Conservation (phyloP, 2,329 filamentous ascomycete genomes). For the Colletotrichum destructivum region DNA sequence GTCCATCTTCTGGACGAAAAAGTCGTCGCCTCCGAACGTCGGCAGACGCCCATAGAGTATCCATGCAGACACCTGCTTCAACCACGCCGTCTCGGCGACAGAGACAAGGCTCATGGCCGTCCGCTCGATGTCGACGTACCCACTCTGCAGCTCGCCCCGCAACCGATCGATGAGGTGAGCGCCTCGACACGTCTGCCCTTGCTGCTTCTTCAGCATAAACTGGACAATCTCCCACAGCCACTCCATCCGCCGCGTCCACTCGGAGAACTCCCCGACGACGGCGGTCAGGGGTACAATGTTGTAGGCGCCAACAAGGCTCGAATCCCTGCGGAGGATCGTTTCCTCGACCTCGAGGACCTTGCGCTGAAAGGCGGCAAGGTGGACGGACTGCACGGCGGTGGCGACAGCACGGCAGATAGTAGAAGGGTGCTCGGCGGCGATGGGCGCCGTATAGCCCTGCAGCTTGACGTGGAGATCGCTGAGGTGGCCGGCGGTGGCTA, state of each 20-base stretch:
- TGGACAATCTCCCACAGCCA: constrained; percentile 85
- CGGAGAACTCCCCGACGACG: constrained; percentile 87
- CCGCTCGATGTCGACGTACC: constrained; percentile 88
- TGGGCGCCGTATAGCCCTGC: constrained; percentile 75
- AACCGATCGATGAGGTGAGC: constrained; percentile 84
- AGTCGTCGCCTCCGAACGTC: constrained; percentile 83
- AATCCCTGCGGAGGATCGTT: constrained; percentile 81
- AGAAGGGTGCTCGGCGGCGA: constrained; percentile 81
- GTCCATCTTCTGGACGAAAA: constrained; percentile 78
- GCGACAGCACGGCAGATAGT: constrained; percentile 91
- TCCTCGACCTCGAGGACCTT: constrained; percentile 90
- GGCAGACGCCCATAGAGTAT: constrained; percentile 90
- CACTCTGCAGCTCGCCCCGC: constrained; percentile 84
- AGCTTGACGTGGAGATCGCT: constrained; percentile 84
- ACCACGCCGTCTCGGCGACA: constrained; percentile 89
- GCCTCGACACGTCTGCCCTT: constrained; percentile 69
- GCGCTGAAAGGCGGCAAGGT: constrained; percentile 85
- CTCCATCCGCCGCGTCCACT: constrained; percentile 86
- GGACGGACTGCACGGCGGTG: constrained; percentile 79
- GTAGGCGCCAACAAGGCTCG: constrained; percentile 88
- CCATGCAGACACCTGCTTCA: constrained; percentile 92
- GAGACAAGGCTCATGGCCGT: constrained; percentile 81
- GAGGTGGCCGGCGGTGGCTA: constrained; percentile 82
- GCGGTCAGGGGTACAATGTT: constrained; percentile 93
- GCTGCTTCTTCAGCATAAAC: constrained; percentile 71